Conservation (phyloP, 148 eudicot species). For the Camellia japonica region DNA sequence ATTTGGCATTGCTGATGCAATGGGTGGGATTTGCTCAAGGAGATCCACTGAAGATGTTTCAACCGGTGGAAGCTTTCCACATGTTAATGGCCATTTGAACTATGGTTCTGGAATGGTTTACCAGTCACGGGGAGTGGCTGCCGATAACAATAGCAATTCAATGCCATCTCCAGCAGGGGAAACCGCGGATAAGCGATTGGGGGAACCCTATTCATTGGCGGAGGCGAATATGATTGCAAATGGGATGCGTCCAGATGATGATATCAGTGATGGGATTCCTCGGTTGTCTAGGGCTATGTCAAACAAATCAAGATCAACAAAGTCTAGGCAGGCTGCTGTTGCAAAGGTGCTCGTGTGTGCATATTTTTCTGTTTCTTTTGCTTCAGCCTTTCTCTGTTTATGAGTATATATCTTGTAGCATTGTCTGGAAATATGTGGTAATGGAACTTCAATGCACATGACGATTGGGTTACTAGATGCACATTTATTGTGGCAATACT, state of each 20-base stretch:
- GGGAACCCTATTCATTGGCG: slow-evolving; percentile 69
- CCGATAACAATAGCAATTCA: slow-evolving; percentile 27
- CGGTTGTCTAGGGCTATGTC: slow-evolving; percentile 64
- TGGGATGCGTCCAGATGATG: slow-evolving; percentile 41
- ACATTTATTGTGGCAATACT: not conserved
- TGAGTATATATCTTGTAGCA: not conserved
- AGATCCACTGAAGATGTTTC: slow-evolving; percentile 67
- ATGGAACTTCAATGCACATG: not conserved
- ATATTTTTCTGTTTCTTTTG: slow-evolving; percentile 1
- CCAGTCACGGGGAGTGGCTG: slow-evolving; percentile 37
- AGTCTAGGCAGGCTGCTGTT: slow-evolving; percentile 75
- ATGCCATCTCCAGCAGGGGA: slow-evolving; percentile 29
- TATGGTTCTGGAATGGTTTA: slow-evolving; percentile 42
- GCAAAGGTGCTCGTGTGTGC: slow-evolving; percentile 52
- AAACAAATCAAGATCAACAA: slow-evolving; percentile 68
- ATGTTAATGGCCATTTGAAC: slow-evolving; percentile 49
- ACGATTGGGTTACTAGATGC: not conserved
- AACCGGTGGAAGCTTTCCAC: slow-evolving; percentile 46
- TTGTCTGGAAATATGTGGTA: slow-evolving; percentile 2
- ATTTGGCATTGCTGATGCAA: slow-evolving; percentile 27
- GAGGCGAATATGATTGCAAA: slow-evolving; percentile 30
- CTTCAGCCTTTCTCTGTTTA: not conserved
- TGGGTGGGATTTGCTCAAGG: slow-evolving; percentile 95
- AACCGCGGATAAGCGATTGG: slow-evolving; percentile 34
- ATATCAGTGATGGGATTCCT: slow-evolving; percentile 81